Percentiles rank a stretch among this genome's conserved stretches.
These are phyloP conservation scores for Chalara sp. DNA, from an alignment of 2,329 filamentous ascomycete species.

Conservation along the genomic window DNA sequence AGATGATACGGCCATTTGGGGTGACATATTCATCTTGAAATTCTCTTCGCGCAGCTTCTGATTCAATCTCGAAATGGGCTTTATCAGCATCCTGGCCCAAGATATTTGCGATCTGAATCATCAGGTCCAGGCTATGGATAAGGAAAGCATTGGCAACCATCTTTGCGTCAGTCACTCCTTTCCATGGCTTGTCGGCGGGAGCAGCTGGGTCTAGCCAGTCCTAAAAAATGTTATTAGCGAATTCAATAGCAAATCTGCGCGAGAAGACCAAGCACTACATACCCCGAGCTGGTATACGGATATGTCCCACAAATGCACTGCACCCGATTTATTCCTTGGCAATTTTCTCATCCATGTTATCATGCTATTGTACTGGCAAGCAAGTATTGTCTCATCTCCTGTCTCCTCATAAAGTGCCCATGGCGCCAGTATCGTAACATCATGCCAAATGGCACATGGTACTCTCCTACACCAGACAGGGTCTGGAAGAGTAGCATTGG, in stretches of 20 bases:
- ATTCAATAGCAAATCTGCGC: background rate
- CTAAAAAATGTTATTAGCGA: background rate
- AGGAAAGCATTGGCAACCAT: slow-evolving; percentile 42
- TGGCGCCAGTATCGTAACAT: slow-evolving; percentile 34
- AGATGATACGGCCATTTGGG: slow-evolving; percentile 14
- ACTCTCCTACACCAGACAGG: background rate
- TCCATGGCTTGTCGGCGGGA: slow-evolving; percentile 32
- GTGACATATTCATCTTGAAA: slow-evolving; percentile 26
- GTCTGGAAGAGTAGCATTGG: background rate
- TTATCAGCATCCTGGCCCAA: slow-evolving; percentile 21
- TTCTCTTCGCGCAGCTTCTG: slow-evolving; percentile 9
- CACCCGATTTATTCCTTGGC: slow-evolving; percentile 24
- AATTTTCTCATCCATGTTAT: slow-evolving; percentile 32
- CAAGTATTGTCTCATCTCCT: slow-evolving; percentile 31
- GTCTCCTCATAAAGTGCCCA: slow-evolving; percentile 35
- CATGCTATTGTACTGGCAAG: slow-evolving; percentile 34
- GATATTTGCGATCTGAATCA: slow-evolving; percentile 28
- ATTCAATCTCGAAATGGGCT: slow-evolving; percentile 16
- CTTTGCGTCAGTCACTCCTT: slow-evolving; percentile 32
- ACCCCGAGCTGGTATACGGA: slow-evolving; percentile 30
- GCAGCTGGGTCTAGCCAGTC: slow-evolving; percentile 44
- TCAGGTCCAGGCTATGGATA: slow-evolving; percentile 33
- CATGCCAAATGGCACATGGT: slow-evolving; percentile 33
- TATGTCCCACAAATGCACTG: slow-evolving; percentile 34
- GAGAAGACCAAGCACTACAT: background rate